phyloP scores from a whole-genome alignment of 352 stramenopile species.

The Globisporangium parvum region DNA sequence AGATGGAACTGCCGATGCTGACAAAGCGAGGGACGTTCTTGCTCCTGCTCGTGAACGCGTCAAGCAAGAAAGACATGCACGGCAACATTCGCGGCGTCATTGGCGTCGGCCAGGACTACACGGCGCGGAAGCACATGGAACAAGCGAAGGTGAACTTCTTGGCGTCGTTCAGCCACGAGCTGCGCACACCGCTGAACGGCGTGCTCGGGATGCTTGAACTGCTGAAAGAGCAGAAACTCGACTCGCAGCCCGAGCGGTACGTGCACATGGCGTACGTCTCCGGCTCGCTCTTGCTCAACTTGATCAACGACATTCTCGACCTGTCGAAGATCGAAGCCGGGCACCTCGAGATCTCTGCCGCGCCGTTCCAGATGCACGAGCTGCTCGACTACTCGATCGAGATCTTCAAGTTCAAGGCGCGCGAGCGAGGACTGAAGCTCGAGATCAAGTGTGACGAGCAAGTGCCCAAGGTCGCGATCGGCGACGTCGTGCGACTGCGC shows the following conservation, averaged over 20 bases:
- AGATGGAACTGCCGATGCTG: conserved; percentile 85
- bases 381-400: conserved; percentile 85
- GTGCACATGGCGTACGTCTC: conserved; percentile 86
- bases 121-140: conserved; percentile 82
- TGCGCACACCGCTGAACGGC: conserved; percentile 77
- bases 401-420: conserved; percentile 87
- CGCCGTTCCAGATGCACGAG: conserved; percentile 79
- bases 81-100: conserved; percentile 91
- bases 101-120: conserved; percentile 91
- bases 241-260: conserved; percentile 58
- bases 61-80: conserved; percentile 87
- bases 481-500: conserved; percentile 68
- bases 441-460: conserved; percentile 55
- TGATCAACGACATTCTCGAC: conserved; percentile 92
- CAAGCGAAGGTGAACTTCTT: conserved; percentile 84
- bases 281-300: conserved; percentile 79
- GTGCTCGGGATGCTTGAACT: conserved; percentile 81
- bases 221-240: conserved; percentile 70
- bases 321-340: conserved; percentile 92
- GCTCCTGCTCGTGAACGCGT: conserved; percentile 74
- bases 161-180: conserved; percentile 79
- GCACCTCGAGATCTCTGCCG: conserved; percentile 83
- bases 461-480: conserved; percentile 65
- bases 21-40: conserved; percentile 65
- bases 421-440: conserved; percentile 84